phyloP scores from a whole-genome alignment of 192 early-diverging fungal genomes.

The Obelidium mucronatum region DNA sequence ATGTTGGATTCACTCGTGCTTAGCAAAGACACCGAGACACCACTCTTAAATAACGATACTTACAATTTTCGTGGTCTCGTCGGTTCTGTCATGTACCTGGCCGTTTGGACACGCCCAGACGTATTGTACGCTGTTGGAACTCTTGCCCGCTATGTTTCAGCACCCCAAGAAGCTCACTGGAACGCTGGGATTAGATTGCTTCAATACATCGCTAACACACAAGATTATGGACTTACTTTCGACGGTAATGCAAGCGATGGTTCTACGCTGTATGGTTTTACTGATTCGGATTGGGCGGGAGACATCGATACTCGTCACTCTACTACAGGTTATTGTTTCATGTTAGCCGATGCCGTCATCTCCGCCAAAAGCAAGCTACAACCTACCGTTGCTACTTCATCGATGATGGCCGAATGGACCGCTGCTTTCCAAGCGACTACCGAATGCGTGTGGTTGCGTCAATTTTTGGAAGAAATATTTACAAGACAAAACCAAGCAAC shows the following conservation, averaged over 20 bases:
- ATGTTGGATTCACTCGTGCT: background rate
- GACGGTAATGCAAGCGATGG: background rate
- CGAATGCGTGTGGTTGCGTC: background rate
- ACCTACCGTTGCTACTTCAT: no score
- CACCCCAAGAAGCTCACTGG: slow-evolving; percentile 1
- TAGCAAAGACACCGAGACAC: background rate
- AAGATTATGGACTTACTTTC: background rate
- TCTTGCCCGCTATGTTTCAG: background rate
- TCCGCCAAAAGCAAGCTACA: background rate
- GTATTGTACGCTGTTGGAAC: slow-evolving; percentile 27
- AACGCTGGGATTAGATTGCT: background rate
- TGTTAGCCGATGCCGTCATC: slow-evolving; percentile 15
- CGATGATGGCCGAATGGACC: no score
- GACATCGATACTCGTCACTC: no score
- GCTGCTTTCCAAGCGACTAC: no score
- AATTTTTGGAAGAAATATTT: background rate
- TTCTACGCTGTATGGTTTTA: slow-evolving; percentile 19
- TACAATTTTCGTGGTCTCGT: slow-evolving; percentile 3
- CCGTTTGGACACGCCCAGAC: no score
- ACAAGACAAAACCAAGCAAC: background rate
- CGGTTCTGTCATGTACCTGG: slow-evolving; percentile 35
- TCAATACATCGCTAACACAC: background rate
- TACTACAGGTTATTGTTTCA: no score
- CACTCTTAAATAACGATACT: no score
- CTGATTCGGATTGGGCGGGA: slow-evolving; percentile 52